Conservation (phyloP, 1,139 yeast species). For the Zygoascus hellenicus region DNA sequence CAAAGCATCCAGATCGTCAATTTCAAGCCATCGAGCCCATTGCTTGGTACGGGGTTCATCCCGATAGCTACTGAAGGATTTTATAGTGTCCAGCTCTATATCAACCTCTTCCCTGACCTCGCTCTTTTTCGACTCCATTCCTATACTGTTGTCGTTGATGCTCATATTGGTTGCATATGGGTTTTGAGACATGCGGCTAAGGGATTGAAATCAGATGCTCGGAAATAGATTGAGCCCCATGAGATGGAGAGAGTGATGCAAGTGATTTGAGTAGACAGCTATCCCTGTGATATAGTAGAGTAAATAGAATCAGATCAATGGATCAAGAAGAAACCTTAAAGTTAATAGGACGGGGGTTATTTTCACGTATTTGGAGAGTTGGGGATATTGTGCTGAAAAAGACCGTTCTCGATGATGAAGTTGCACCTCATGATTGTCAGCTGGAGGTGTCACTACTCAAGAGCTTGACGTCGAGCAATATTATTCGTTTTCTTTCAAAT, state of each 20-base stretch:
- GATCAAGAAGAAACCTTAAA: not conserved
- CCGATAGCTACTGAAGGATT: no score
- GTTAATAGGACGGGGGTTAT: conserved; percentile 28
- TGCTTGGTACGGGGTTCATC: not conserved
- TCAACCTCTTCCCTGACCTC: no score
- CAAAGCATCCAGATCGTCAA: not conserved
- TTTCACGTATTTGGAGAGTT: conserved; percentile 35
- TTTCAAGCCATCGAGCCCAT: conserved; percentile 22
- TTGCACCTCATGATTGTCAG: conserved; percentile 45
- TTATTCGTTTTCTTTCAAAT: not conserved
- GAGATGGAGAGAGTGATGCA: no score
- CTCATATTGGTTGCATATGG: no score
- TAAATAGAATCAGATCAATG: not conserved
- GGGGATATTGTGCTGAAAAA: conserved; percentile 40
- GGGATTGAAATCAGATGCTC: no score
- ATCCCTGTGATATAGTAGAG: no score
- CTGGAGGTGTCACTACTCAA: conserved; percentile 39
- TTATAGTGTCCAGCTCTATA: no score
- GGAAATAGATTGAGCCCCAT: no score
- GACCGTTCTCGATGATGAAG: conserved; percentile 43
- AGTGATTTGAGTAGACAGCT: no score
- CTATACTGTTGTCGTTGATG: no score
- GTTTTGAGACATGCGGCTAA: no score
- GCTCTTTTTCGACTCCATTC: no score
- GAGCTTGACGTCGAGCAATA: conserved; percentile 20